Percentiles rank a stretch among this genome's conserved stretches.
phyloP scores from a whole-genome alignment of 1,284 basidiomycete species.

The Apiotrichum laibachii region DNA sequence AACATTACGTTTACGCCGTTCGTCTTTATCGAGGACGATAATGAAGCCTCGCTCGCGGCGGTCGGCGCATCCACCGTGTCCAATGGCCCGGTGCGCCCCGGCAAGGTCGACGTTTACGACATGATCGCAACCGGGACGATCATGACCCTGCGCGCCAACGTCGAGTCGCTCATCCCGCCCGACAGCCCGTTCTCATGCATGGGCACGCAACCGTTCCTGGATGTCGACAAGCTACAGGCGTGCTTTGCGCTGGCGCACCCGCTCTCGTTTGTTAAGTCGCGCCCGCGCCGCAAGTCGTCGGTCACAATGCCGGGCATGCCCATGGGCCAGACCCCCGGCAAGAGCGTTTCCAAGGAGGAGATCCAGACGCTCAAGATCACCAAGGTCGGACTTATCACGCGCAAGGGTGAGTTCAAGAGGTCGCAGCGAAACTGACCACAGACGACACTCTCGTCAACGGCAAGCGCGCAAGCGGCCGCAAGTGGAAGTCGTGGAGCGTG shows the following conservation, averaged over 20 bases:
- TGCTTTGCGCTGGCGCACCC: slow-evolving; percentile 71
- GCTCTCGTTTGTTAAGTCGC: slow-evolving; percentile 54
- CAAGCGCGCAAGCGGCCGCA: slow-evolving; percentile 70
- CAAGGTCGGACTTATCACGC: slow-evolving; percentile 75
- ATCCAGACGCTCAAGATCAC: slow-evolving; percentile 64
- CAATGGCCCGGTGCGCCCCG: slow-evolving; percentile 24
- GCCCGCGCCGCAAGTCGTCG: slow-evolving; percentile 23
- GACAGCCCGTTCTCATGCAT: slow-evolving; percentile 72
- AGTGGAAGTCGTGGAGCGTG: slow-evolving; percentile 85
- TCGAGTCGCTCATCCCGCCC: slow-evolving; percentile 63
- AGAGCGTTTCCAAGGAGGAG: slow-evolving; percentile 20
- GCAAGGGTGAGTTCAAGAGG: slow-evolving; percentile 59
- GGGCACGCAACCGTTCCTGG: slow-evolving; percentile 68
- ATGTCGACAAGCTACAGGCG: slow-evolving; percentile 65
- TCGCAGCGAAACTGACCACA: slow-evolving; percentile 12
- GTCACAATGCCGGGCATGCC: slow-evolving; percentile 6
- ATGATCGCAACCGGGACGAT: slow-evolving; percentile 77
- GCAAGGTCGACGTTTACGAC: slow-evolving; percentile 86
- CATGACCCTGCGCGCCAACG: slow-evolving; percentile 70
- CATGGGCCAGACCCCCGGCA: not conserved
- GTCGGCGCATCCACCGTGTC: not conserved
- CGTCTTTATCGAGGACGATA: slow-evolving; percentile 66
- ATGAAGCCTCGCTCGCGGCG: slow-evolving; percentile 18
- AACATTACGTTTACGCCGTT: slow-evolving; percentile 94
- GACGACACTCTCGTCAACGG: slow-evolving; percentile 75